Base-by-base conservation (phyloP, 768 basidiomycete genomes). In the Trametes meyenii region DNA sequence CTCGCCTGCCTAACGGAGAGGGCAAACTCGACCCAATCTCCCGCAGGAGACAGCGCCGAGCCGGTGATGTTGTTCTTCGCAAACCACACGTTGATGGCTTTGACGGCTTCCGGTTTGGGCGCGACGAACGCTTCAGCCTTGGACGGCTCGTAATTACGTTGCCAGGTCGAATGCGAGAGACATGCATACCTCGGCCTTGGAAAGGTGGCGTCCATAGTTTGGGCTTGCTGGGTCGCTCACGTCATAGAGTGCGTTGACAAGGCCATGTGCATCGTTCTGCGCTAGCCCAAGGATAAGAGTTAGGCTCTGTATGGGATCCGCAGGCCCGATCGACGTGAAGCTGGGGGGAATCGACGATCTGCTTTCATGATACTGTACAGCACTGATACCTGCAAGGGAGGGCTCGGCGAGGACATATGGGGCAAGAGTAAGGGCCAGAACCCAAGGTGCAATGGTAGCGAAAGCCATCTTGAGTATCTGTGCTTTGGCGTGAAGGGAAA, bases 231-330 rank as follows among this genome's bases (percentile, higher is more conserved):
- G 76, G 17, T 66, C 63, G 58, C 71, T 72, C 38, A 73, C 74
- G 38, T 68, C 70, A 60, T 72, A 67, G 10, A 77, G 58, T 29
- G 71, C 72, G 26, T 54, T 65, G 66, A 73, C 68, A 42, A 77
- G 70, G 1, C 74, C 76, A 33, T 66, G 65, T 48, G 70, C 65
- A 64, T 76, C 57, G 48, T 61, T 72, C 60, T 72, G 72, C 16
- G 65, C 67, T 39, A 77, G 69, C 38, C 70, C 74, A 49, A 77
- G 70, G 54, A 71, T 70, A 45, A 77, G 62, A 53, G 69, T 71
- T 24, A 77, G 62, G 23, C 52, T 61, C 0, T 68, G 57, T 50
- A 71, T 67, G 1, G 66, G 57, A 6, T 71, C 46, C 3, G 76
- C 74, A n/a, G 69, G 33, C 12, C 73, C 74, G 13, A 54, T 53